Conservation (phyloP, 306 rosid genomes). For the Cercis canadensis region DNA sequence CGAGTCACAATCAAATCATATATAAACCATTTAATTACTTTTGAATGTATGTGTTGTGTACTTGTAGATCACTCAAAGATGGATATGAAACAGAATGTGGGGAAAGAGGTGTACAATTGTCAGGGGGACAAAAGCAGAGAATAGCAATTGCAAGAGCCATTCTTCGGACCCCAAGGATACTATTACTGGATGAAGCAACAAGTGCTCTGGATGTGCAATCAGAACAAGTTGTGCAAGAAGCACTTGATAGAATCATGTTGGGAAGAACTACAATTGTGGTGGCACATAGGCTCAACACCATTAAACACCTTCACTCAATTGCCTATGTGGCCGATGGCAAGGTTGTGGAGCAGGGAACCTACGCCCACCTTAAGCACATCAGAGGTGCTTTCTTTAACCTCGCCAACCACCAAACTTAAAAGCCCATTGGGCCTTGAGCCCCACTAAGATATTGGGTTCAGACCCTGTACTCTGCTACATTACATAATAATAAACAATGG, state of each 20-base stretch:
- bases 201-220: constrained; percentile 92
- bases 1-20: too few relatives aligned
- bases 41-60: too few relatives aligned
- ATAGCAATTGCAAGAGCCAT: constrained; percentile 95
- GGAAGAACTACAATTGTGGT: constrained; percentile 90
- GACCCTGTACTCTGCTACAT: background rate
- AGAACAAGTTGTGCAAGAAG: constrained; percentile 90
- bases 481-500: background rate
- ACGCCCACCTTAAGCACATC: constrained; percentile 71
- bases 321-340: constrained; percentile 84
- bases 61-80: constrained; percentile 74
- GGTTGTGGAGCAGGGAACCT: constrained; percentile 85
- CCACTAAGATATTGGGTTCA: background rate
- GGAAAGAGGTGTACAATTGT: constrained; percentile 94
- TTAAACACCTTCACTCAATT: constrained; percentile 78
- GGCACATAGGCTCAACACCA: constrained; percentile 92
- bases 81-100: constrained; percentile 93
- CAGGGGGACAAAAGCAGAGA: constrained; percentile 98
- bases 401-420: constrained; percentile 59
- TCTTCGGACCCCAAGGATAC: constrained; percentile 74
- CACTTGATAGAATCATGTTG: constrained; percentile 82
- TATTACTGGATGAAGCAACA: constrained; percentile 90
- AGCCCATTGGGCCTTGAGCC: background rate
- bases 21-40: background rate
- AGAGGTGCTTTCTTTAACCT: constrained; percentile 89